Evolutionary conservation across 441 rosid genomes (phyloP), one percentile per base, ranked within the genome.

Genomic region (Erysimum cheiri): DNA sequence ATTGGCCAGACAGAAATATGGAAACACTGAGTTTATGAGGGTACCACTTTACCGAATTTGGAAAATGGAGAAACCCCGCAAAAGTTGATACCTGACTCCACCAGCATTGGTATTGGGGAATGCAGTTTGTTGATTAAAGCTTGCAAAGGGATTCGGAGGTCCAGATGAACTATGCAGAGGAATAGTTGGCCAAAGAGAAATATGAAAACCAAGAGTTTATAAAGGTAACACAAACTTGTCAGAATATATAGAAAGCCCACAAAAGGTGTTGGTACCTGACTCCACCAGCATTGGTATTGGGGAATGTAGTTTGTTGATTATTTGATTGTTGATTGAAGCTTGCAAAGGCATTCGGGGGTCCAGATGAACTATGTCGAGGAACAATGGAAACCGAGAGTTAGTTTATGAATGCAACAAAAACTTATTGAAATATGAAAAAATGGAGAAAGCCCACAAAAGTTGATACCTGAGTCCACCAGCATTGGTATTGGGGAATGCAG

Each of bases 221-320:
- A 10, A 57, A 43, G 41, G 36, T 43, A 43, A 48, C 6, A 31
- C 41, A 62, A 14, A 24, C 44, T 37, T 39, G 5, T 8, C 12
- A 5, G 10, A 59, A 24, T 39, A 24, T 59, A 24, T 57, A 62
- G 56, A 67, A 64, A 67, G 32, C 57, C 31, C 39, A 22, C 33
- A 53, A 32, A 57, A 53, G 44, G 50, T 39, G 78, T 54, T 39
- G 78, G 70, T 83, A 71, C 87, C 89, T 80, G 66, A 72, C 40
- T 81, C 81, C 82, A 29, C 81, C 82, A 19, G 70, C 59, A 55
- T 80, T 82, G 64, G 76, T 68, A 76, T 75, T 79, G 24, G 76
- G 84, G 36, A 87, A 85, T 32, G 82, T 62, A 41, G 84, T 86
- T 56, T 78, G 75, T 49, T 85, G 92, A 69, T 77, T 77, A 77